A percentile compares a stretch with the other conserved stretches of the same genome.
phyloP scores from a whole-genome alignment of 108 stramenopile genomes.

The Pelagomonas calceolata region DNA sequence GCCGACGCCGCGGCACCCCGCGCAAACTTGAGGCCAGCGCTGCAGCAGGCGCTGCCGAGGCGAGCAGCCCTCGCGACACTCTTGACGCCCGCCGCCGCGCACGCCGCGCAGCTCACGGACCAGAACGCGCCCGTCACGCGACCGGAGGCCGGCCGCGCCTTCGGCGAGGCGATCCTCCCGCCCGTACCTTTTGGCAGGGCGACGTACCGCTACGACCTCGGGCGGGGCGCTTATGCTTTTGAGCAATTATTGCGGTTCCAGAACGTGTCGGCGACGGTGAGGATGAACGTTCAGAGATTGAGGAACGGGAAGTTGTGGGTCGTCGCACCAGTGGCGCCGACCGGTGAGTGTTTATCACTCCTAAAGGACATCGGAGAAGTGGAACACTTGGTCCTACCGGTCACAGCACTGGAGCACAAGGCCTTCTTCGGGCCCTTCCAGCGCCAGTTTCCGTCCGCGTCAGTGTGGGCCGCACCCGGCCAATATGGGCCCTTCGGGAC shows the following conservation, averaged over 20 bases:
- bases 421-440: constrained; percentile 49
- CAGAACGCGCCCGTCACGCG: not conserved
- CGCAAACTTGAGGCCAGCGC: no score
- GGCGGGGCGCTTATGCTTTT: constrained; percentile 47
- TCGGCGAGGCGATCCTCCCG: constrained; percentile 37
- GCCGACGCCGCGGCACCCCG: no score
- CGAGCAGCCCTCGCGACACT: no score
- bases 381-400: constrained; percentile 33
- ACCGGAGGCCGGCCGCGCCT: constrained; percentile 22
- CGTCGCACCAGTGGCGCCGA: constrained; percentile 52
- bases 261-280: constrained; percentile 48
- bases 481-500: constrained; percentile 49
- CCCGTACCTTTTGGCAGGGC: constrained; percentile 46
- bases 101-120: no score
- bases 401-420: constrained; percentile 49
- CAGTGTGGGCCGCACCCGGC: constrained; percentile 46
- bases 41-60: no score
- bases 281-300: constrained; percentile 41
- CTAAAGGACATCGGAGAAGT: constrained; percentile 38
- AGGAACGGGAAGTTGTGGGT: constrained; percentile 39
- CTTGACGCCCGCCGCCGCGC: no score
- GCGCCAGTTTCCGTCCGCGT: constrained; percentile 30
- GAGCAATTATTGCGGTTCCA: constrained; percentile 52
- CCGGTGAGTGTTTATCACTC: constrained; percentile 38
- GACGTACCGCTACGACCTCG: constrained; percentile 43